Evolutionary conservation across 352 stramenopile species (phyloP), one percentile per base, ranked within the genome.

Genomic region (Globisporangium heterothallicum): DNA sequence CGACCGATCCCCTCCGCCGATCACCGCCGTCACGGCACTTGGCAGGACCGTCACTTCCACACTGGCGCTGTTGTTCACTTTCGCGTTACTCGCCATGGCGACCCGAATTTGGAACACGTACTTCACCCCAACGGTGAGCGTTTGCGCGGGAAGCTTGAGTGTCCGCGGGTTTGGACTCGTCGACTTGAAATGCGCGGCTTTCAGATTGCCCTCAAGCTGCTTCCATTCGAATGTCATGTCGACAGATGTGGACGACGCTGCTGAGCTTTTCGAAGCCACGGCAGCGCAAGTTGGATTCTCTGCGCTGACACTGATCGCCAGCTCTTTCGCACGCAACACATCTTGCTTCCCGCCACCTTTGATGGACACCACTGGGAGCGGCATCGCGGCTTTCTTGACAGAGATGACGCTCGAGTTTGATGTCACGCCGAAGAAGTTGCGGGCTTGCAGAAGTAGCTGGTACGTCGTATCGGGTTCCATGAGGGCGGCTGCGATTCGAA

Each of bases 101-200:
- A 81, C 75, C 19, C 73, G 42, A 14, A 86, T 64, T n/a, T 73
- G 63, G 42, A 86, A 86, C 16, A 79, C 60, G 55, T 86, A 86
- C 42, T 58, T 66, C 22, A 82, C 70, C 0, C 72, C 72, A 12
- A 86, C 72, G 0, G 58, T 78, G 6, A 86, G 59, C 6, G 64
- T 83, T 30, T 63, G 65, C 8, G 68, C 58, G 10, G 72, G 72
- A 3, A 86, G 50, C n/a, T 68, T 72, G 3, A 86, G 62, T 12
- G 78, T 64, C 2, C 75, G 62, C 13, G 68, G 70, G n/a, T 86
- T 86, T 9, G 62, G 53, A 19, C 70, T 84, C 6, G 66, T 77
- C 3, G 75, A 84, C 46, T 71, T 72, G 49, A 74, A 75, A 27
- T 83, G 67, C 14, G 53, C 24, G 4, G 42, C 18, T 1, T 61